Percentiles rank a stretch among this genome's conserved stretches.
Conservation (phyloP, 805 yeast genomes). For the Pichia gijzeniarum region DNA sequence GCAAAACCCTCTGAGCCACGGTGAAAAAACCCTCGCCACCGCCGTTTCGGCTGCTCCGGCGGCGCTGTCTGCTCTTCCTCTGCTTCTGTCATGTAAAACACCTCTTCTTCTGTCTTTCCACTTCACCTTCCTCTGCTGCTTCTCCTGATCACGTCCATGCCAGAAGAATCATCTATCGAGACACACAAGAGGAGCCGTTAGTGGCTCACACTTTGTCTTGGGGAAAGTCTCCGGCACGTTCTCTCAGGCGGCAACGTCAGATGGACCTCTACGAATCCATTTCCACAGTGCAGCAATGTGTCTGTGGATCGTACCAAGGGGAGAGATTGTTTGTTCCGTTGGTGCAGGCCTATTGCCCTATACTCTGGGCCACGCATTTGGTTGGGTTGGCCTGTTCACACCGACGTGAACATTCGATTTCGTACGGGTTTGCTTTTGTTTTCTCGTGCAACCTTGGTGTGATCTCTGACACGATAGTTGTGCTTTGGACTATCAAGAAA, state of each 20-base stretch:
- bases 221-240: constrained; percentile 26
- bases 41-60: constrained; percentile 4
- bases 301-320: too few relatives aligned
- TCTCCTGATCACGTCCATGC: constrained; percentile 1
- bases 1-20: too few relatives aligned
- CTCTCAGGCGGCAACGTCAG: constrained; percentile 26
- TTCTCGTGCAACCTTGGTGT: too few relatives aligned
- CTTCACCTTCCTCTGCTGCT: not conserved
- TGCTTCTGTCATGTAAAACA: not conserved
- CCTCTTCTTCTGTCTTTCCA: not conserved
- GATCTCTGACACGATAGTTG: not conserved
- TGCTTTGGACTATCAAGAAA: constrained; percentile 1
- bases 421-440: too few relatives aligned
- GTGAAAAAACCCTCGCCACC: not conserved
- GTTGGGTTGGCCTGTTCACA: constrained; percentile 1
- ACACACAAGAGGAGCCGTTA: constrained; percentile 16
- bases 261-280: constrained; percentile 15
- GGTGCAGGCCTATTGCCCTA: too few relatives aligned
- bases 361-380: not conserved
- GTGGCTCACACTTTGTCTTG: constrained; percentile 15
- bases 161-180: constrained; percentile 22
- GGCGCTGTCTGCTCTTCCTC: not conserved
- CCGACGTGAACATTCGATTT: too few relatives aligned
- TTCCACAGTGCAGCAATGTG: not conserved
- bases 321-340: too few relatives aligned